Evolutionary conservation across 345 rosid genomes (phyloP).

Genomic region (Bruguiera gymnorhiza): DNA sequence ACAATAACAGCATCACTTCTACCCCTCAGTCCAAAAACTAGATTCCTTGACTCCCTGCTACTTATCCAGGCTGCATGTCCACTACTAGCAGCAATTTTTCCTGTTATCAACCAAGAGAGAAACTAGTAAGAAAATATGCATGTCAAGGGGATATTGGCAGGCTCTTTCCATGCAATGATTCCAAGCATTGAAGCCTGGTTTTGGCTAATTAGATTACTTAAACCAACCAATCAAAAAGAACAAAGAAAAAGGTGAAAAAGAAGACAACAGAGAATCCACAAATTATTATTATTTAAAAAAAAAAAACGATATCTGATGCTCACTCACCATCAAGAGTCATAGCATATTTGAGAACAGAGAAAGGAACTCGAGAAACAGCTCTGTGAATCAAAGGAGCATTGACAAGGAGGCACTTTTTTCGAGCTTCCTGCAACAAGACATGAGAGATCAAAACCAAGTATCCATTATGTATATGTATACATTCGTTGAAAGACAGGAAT

Average conservation of each 20-base stretch:
- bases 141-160: background rate
- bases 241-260: too few species aligned
- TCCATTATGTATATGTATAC: too few species aligned
- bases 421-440: conserved; percentile 55
- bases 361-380: conserved; percentile 82
- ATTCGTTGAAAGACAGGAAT: background rate
- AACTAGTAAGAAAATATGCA: background rate
- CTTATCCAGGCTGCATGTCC: conserved; percentile 98
- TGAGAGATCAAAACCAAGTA: too few species aligned
- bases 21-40: conserved; percentile 82
- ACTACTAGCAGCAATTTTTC: conserved; percentile 88
- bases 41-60: conserved; percentile 67
- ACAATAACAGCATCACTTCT: conserved; percentile 86
- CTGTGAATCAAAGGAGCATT: conserved; percentile 82
- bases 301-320: conserved; percentile 19
- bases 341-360: conserved; percentile 90
- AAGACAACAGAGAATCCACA: background rate
- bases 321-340: conserved; percentile 97
- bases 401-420: conserved; percentile 72
- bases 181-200: background rate
- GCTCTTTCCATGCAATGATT: too few species aligned
- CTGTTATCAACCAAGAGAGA: conserved; percentile 34
- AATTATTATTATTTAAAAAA: background rate
- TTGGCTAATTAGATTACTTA: background rate
- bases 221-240: background rate